Percentiles rank a stretch among this genome's conserved stretches.
Evolutionary conservation across 2,329 filamentous ascomycete species (phyloP).

Genomic region (Cephalotrichum gorgonifer): DNA sequence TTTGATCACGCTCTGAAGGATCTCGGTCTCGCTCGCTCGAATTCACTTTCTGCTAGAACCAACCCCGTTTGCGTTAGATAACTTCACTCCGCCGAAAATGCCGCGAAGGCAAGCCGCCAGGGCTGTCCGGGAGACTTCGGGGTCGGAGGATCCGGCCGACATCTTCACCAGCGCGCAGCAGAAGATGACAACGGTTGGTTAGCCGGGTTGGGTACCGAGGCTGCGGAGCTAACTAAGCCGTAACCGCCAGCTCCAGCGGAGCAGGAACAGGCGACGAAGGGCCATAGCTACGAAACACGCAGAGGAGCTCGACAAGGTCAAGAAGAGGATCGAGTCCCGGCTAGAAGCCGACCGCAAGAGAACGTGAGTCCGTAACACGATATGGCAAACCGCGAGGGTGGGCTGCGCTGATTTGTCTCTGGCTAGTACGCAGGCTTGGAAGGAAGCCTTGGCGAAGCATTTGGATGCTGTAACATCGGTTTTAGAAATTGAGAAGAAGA

Average conservation of each 20-base stretch:
- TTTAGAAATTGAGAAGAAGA: not conserved
- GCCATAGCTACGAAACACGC: not conserved
- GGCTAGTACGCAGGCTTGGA: not conserved
- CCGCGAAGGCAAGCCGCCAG: not conserved
- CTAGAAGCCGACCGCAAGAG: not conserved
- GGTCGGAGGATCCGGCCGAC: constrained; percentile 2
- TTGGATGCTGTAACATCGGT: not conserved
- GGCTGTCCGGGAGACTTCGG: not conserved
- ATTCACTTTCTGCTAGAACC: not conserved
- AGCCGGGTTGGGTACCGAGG: not conserved
- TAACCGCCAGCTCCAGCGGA: not conserved
- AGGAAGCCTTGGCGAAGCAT: not conserved
- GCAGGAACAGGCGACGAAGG: not conserved
- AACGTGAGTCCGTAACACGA: not conserved
- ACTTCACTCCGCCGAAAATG: not conserved
- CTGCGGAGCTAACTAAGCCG: not conserved
- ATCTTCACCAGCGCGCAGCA: constrained; percentile 1
- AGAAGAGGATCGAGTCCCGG: constrained; percentile 1
- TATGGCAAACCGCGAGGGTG: not conserved
- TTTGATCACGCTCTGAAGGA: not conserved
- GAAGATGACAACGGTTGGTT: constrained; percentile 4
- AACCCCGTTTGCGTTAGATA: not conserved
- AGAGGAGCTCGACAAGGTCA: not conserved
- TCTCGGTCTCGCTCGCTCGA: not conserved
- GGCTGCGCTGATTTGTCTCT: not conserved